Conservation (phyloP, 768 basidiomycete species). For the Leccinum arenicola region DNA sequence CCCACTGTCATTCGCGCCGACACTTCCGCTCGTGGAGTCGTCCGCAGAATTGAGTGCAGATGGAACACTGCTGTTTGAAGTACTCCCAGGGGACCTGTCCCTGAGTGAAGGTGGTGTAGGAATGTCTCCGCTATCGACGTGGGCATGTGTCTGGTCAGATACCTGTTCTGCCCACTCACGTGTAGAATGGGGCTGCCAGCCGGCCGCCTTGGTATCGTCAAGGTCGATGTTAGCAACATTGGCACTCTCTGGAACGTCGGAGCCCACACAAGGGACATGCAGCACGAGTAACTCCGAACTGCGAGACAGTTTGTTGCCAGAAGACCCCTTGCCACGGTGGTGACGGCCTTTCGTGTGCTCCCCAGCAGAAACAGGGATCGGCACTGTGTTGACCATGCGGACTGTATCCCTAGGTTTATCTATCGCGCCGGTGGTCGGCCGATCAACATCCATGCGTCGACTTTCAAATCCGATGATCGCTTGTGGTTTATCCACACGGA, state of each 20-base stretch:
- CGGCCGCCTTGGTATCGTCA: slow-evolving; percentile 18
- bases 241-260: slow-evolving; percentile 15
- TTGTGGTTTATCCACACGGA: slow-evolving; percentile 10
- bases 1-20: slow-evolving; percentile 5
- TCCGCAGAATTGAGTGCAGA: slow-evolving; percentile 25
- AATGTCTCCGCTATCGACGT: slow-evolving; percentile 1
- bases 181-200: slow-evolving; percentile 32
- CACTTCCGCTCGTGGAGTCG: slow-evolving; percentile 20
- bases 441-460: slow-evolving; percentile 29
- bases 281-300: slow-evolving; percentile 27
- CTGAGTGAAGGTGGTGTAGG: slow-evolving; percentile 10
- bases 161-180: slow-evolving; percentile 48
- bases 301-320: slow-evolving; percentile 8
- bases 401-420: slow-evolving; percentile 1
- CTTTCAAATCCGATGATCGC: slow-evolving; percentile 4
- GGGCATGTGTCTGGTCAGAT: slow-evolving; percentile 29
- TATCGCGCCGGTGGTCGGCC: slow-evolving; percentile 2
- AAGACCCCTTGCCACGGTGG: neutral
- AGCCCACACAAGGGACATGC: slow-evolving; percentile 27
- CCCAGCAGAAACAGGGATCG: slow-evolving; percentile 29
- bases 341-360: slow-evolving; percentile 23
- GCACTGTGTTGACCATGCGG: slow-evolving; percentile 21
- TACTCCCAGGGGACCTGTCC: slow-evolving; percentile 23
- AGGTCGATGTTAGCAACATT: slow-evolving; percentile 17
- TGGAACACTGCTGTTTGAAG: slow-evolving; percentile 26